Evolutionary conservation across 2,329 filamentous ascomycete genomes (phyloP).

Genomic region (Penicillium hordei): DNA sequence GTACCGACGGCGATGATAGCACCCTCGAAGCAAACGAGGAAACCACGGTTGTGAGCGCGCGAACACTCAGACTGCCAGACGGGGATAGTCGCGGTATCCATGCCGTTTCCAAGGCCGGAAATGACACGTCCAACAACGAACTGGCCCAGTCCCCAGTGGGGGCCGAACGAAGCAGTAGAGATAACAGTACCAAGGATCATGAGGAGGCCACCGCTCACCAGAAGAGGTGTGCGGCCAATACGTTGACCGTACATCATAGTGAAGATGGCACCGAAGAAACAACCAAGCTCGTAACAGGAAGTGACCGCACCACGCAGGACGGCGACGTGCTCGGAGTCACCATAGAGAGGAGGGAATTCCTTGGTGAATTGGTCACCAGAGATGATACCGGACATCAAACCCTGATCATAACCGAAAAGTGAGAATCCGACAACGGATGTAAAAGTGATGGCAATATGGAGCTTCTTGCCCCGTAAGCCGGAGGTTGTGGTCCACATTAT

Average conservation of each 20-base stretch:
- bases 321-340: constrained; percentile 25
- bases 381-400: constrained; percentile 36
- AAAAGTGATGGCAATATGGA: constrained; percentile 27
- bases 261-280: constrained; percentile 37
- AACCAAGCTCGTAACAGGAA: constrained; percentile 54
- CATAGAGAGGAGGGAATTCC: constrained; percentile 24
- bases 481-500: constrained; percentile 34
- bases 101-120: constrained; percentile 41
- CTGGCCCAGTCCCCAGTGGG: constrained; percentile 37
- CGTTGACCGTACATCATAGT: constrained; percentile 30
- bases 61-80: constrained; percentile 43
- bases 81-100: constrained; percentile 43
- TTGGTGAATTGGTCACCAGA: constrained; percentile 27
- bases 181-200: constrained; percentile 37
- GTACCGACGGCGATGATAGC: constrained; percentile 36
- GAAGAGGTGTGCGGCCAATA: constrained; percentile 42
- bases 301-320: constrained; percentile 54
- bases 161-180: constrained; percentile 23
- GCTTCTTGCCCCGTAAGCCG: constrained; percentile 29
- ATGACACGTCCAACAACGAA: constrained; percentile 41
- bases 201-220: constrained; percentile 57
- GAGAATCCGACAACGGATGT: constrained; percentile 53
- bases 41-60: constrained; percentile 34
- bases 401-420: constrained; percentile 45
- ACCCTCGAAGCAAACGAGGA: constrained; percentile 38